phyloP scores from a whole-genome alignment of 345 rosid species.

The Aegle marmelos region DNA sequence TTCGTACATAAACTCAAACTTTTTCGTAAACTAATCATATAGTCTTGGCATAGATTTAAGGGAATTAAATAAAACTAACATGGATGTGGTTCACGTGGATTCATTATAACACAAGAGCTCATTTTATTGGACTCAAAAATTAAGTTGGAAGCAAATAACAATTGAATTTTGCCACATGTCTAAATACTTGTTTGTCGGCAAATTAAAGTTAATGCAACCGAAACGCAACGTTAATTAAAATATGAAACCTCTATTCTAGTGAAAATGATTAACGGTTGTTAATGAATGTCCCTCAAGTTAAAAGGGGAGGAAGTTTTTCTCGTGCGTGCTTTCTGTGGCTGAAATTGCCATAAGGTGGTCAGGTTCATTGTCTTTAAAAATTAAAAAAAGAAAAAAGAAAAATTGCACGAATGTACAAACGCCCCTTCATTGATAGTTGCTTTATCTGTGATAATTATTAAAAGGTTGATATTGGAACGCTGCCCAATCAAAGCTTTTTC shows the following conservation, averaged over 20 bases:
- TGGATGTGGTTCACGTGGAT: not conserved
- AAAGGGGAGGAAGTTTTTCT: not conserved
- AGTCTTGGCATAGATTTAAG: too few species aligned
- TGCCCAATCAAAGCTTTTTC: not conserved
- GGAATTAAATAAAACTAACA: too few species aligned
- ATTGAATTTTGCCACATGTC: too few species aligned
- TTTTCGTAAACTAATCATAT: too few species aligned
- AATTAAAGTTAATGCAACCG: too few species aligned
- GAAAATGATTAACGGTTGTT: not conserved
- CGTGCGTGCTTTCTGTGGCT: not conserved
- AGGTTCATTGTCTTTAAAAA: not conserved
- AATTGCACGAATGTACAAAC: not conserved
- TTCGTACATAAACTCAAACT: too few species aligned
- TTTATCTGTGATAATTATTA: not conserved
- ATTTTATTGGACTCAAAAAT: too few species aligned
- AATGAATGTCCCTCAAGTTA: not conserved
- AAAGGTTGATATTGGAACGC: not conserved
- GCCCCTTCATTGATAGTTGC: too few species aligned
- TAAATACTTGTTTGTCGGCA: not conserved
- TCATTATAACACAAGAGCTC: too few species aligned
- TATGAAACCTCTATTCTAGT: not conserved
- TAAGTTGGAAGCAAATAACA: too few species aligned
- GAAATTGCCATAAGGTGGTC: not conserved
- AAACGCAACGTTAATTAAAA: too few species aligned
- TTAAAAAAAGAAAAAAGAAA: too few species aligned